Conservation (phyloP, 2,329 filamentous ascomycete species). For the Hortaea werneckii region DNA sequence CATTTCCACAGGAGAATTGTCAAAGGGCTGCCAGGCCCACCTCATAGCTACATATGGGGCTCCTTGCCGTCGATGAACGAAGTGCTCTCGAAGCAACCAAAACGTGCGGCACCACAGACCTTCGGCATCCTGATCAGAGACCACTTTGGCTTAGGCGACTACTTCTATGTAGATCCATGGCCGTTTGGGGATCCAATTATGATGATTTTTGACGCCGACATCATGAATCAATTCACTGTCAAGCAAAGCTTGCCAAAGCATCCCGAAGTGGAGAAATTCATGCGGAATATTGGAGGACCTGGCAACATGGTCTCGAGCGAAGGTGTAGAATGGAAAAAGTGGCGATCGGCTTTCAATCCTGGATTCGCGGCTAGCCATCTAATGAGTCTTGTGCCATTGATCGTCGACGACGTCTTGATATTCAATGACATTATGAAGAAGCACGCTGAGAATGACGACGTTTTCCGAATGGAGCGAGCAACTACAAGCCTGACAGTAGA, state of each 20-base stretch:
- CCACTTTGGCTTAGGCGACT: constrained; percentile 26
- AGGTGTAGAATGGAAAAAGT: constrained; percentile 33
- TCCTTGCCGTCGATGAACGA: constrained; percentile 31
- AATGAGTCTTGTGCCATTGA: constrained; percentile 28
- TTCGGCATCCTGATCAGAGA: constrained; percentile 26
- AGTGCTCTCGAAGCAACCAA: constrained; percentile 24
- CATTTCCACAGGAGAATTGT: constrained; percentile 17
- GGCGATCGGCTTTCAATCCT: constrained; percentile 35
- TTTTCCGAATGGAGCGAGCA: constrained; percentile 32
- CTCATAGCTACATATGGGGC: constrained; percentile 32
- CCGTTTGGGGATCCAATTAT: constrained; percentile 27
- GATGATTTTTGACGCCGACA: constrained; percentile 29
- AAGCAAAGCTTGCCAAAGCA: constrained; percentile 26
- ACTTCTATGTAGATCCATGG: constrained; percentile 39
- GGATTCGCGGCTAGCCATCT: constrained; percentile 30
- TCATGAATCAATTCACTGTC: constrained; percentile 29
- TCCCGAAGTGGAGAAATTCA: constrained; percentile 18
- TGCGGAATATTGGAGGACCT: constrained; percentile 28
- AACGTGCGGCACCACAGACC: constrained; percentile 27
- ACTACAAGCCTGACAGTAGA: constrained; percentile 33
- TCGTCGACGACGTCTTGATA: constrained; percentile 26
- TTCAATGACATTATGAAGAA: constrained; percentile 27
- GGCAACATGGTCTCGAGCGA: constrained; percentile 29
- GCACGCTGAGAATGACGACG: constrained; percentile 24
- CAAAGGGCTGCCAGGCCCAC: constrained; percentile 28